Evolutionary conservation across 2,329 filamentous ascomycete species (phyloP).

Genomic region (Xylariaceae sp.): DNA sequence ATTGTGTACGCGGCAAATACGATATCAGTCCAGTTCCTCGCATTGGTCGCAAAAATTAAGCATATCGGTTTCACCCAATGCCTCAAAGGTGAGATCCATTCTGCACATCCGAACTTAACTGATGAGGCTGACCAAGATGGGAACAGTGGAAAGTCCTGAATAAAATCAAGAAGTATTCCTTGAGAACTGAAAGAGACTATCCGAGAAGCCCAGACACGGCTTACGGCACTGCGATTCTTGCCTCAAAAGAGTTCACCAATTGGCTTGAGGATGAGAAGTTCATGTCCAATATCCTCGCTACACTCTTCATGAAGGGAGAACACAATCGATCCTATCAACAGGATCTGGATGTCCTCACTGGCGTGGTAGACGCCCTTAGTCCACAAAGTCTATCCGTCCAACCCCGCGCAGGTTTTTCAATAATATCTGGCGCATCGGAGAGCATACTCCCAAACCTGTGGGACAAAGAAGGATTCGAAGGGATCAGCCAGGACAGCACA

Average conservation of each 20-base stretch:
- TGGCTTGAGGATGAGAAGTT: conserved; percentile 46
- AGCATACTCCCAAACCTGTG: conserved; percentile 47
- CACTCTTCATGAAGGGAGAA: conserved; percentile 17
- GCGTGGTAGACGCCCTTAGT: conserved; percentile 55
- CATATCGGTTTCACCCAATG: conserved; percentile 19
- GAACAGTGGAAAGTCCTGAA: conserved; percentile 11
- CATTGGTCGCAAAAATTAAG: conserved; percentile 16
- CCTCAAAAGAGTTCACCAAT: conserved; percentile 46
- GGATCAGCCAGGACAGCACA: conserved; percentile 34
- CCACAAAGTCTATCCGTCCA: conserved; percentile 32
- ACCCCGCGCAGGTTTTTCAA: conserved; percentile 46
- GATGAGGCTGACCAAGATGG: conserved; percentile 8
- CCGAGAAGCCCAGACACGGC: conserved; percentile 11
- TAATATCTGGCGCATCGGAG: conserved; percentile 45
- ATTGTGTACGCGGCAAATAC: conserved; percentile 2
- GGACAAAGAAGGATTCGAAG: conserved; percentile 30
- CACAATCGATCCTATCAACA: not conserved
- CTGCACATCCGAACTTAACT: not conserved
- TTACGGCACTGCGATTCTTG: conserved; percentile 48
- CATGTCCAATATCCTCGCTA: conserved; percentile 34
- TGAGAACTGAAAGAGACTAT: not conserved
- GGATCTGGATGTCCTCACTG: conserved; percentile 49
- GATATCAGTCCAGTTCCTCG: conserved; percentile 7
- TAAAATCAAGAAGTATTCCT: conserved; percentile 3
- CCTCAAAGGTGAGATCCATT: conserved; percentile 20